A percentile compares a stretch with the other conserved stretches of the same genome.
Conservation (phyloP, 352 stramenopile species). For the Aphanomyces euteiches region DNA sequence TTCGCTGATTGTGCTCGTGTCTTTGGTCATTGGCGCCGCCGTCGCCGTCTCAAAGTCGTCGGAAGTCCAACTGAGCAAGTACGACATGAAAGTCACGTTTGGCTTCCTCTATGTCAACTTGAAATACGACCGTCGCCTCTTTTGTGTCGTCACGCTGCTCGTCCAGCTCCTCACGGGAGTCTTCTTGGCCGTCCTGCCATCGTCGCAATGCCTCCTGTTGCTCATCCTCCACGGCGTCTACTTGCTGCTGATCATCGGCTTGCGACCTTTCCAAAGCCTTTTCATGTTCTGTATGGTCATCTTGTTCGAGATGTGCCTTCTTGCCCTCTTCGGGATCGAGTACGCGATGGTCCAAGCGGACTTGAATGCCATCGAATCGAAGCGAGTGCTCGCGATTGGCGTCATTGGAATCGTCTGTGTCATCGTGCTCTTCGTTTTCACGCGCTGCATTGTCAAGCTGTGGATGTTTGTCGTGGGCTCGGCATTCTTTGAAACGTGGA, state of each 20-base stretch:
- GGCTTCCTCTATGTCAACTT: slow-evolving; percentile 62
- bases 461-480: slow-evolving; percentile 7
- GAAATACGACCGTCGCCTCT: slow-evolving; percentile 57
- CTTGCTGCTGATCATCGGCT: slow-evolving; percentile 43
- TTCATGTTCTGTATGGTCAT: background rate
- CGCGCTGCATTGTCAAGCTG: slow-evolving; percentile 17
- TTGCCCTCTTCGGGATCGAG: slow-evolving; percentile 11
- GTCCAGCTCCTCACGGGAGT: slow-evolving; percentile 58
- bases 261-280: slow-evolving; percentile 38
- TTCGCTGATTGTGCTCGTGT: slow-evolving; percentile 44
- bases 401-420: slow-evolving; percentile 13
- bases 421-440: slow-evolving; percentile 15
- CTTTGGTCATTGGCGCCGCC: slow-evolving; percentile 40
- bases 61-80: slow-evolving; percentile 55
- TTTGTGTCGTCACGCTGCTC: slow-evolving; percentile 53
- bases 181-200: slow-evolving; percentile 46
- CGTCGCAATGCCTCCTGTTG: slow-evolving; percentile 56
- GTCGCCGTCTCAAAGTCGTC: slow-evolving; percentile 52
- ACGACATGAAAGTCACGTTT: slow-evolving; percentile 54
- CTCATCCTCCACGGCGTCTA: slow-evolving; percentile 56
- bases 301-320: slow-evolving; percentile 6
- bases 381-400: background rate
- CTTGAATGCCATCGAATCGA: background rate
- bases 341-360: background rate
- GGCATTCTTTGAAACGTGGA: background rate